Base-by-base conservation (phyloP, 1,139 yeast genomes). In the Sugiyamaella novakii region DNA sequence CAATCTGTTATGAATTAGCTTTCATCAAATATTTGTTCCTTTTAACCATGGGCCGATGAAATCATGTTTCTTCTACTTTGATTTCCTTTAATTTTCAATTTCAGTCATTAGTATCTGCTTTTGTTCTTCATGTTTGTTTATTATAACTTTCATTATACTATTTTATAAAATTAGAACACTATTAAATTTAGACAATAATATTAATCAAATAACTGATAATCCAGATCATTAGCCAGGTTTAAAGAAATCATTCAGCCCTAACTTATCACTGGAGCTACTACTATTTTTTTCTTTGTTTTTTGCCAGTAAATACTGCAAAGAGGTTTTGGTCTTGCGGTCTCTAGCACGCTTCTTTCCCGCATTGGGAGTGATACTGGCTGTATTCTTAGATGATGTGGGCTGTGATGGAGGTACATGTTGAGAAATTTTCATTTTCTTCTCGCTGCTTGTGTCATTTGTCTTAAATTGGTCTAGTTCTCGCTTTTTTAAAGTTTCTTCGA, bases 331-430 rank as follows among this genome's bases (percentile, higher is more conserved):
- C 41, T 57, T 57, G 19, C 59, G 36, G 17, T 39, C 46, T 35
- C 56, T 57, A 5, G 57, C 57, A 3, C 59, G 45, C 38, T 52
- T 56, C 38, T 49, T 54, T 11, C 8, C 25, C 5, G 25, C n/a
- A n/a, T n/a, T n/a, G n/a, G n/a, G n/a, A n/a, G 8, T 22, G 8
- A 6, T 22, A 6, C 25, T 6, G 25, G 49, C 48, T 3, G 43
- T 17, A 12, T 19, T 29, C 5, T 15, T 14, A 21, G 49, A 18
- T 2, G 46, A 39, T 8, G 42, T 31, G 17, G 35, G 18, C 28
- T 5, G 40, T 19, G 25, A 10, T 12, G 19, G 21, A 15, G 10
- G 7, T 11, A n/a, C 22, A 6, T 34, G 24, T 19, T 21, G 14
- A 18, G 15, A 21, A 17, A 15, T 34, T 34, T 14, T 19, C 27